Percentiles rank a stretch among this genome's conserved stretches.
These are phyloP conservation scores for Bimuria novae-zelandiae DNA, from an alignment of 2,329 filamentous ascomycete species.

Conservation along the genomic window DNA sequence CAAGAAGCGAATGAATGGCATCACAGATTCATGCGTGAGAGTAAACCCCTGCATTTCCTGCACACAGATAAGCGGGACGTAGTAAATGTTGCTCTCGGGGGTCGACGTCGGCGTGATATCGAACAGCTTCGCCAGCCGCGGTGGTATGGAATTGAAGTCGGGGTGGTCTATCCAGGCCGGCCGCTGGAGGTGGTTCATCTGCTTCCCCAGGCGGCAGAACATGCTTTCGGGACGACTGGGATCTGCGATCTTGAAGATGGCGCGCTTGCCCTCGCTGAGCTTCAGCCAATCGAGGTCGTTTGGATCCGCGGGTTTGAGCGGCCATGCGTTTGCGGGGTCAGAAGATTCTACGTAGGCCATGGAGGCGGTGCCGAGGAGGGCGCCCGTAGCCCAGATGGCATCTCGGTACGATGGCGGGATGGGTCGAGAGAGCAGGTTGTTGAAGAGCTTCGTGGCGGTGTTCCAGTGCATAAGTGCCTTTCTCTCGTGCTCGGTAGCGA, in stretches of 20 bases:
- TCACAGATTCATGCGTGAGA: slow-evolving; percentile 47
- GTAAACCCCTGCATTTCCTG: slow-evolving; percentile 45
- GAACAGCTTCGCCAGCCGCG: slow-evolving; percentile 38
- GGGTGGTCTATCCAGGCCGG: slow-evolving; percentile 19
- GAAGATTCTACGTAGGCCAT: slow-evolving; percentile 53
- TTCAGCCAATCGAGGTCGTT: slow-evolving; percentile 63
- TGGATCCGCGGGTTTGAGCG: slow-evolving; percentile 51
- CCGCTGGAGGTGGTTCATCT: slow-evolving; percentile 17
- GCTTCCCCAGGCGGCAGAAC: slow-evolving; percentile 46
- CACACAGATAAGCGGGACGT: slow-evolving; percentile 44
- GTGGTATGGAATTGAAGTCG: slow-evolving; percentile 36
- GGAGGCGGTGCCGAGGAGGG: slow-evolving; percentile 53
- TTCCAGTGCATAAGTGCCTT: slow-evolving; percentile 52
- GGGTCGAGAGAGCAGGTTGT: slow-evolving; percentile 47
- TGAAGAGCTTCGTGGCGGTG: slow-evolving; percentile 55
- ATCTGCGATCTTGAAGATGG: slow-evolving; percentile 58
- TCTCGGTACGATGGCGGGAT: slow-evolving; percentile 51
- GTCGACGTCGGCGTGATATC: slow-evolving; percentile 25
- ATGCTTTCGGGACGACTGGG: slow-evolving; percentile 55
- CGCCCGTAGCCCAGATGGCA: slow-evolving; percentile 52
- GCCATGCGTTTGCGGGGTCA: slow-evolving; percentile 59
- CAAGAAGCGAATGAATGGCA: slow-evolving; percentile 56
- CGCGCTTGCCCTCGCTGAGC: slow-evolving; percentile 61
- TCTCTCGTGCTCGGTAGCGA: slow-evolving; percentile 42
- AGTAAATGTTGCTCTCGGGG: slow-evolving; percentile 27